Conservation (phyloP, 805 yeast genomes). For the Tetrapisispora taiwanensis region DNA sequence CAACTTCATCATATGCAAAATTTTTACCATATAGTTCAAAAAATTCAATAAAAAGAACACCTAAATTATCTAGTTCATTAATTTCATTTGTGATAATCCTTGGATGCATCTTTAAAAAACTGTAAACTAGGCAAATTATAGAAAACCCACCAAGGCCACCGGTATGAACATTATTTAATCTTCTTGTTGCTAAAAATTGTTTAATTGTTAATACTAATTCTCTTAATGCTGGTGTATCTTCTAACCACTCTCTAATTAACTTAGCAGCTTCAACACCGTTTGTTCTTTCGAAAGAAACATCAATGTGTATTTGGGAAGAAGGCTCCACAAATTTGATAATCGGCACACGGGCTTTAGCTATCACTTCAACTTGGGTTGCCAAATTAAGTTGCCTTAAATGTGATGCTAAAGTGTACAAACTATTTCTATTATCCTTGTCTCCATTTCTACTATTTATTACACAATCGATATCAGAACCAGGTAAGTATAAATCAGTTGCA, state of each 20-base stretch:
- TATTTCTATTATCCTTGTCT: conserved; percentile 49
- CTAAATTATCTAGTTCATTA: conserved; percentile 63
- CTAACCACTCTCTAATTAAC: conserved; percentile 65
- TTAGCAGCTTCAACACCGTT: conserved; percentile 79
- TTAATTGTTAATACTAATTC: conserved; percentile 76
- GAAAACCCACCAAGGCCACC: conserved; percentile 96
- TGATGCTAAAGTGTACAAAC: conserved; percentile 63
- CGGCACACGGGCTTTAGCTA: conserved; percentile 87
- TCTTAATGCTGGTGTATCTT: conserved; percentile 64
- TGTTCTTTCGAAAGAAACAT: conserved; percentile 77
- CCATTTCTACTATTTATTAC: conserved; percentile 61
- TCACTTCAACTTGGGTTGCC: conserved; percentile 70
- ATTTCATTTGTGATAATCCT: conserved; percentile 57
- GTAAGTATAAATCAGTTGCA: conserved; percentile 86
- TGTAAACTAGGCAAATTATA: conserved; percentile 75
- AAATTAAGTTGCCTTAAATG: conserved; percentile 49
- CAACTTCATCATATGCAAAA: conserved; percentile 75
- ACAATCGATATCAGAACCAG: conserved; percentile 94
- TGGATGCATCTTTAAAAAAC: conserved; percentile 74
- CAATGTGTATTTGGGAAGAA: conserved; percentile 60
- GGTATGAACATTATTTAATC: conserved; percentile 73
- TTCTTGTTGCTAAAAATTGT: conserved; percentile 71
- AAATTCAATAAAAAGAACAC: conserved; percentile 79
- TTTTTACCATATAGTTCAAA: conserved; percentile 86
- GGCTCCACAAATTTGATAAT: conserved; percentile 84